Conservation (phyloP, 345 rosid genomes). For the Populus euphratica region DNA sequence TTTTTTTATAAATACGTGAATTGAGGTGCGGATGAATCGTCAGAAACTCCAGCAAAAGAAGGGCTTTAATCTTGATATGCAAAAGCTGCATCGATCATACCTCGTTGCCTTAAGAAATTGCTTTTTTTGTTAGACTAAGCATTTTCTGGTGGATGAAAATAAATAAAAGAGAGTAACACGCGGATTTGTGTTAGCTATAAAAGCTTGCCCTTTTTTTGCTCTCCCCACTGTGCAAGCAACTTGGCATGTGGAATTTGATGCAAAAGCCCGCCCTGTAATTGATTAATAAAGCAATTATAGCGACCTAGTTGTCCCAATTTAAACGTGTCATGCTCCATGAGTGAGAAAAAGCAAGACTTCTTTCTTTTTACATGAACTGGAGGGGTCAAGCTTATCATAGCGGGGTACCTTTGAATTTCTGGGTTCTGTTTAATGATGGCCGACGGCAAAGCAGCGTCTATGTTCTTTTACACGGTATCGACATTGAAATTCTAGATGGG, state of each 20-base stretch:
- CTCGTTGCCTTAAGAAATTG: too few relatives aligned
- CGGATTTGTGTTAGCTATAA: conserved; percentile 16
- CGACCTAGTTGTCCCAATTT: neutral
- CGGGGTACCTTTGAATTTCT: neutral
- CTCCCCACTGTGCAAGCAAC: neutral
- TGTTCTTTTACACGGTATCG: neutral
- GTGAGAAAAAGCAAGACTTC: too few relatives aligned
- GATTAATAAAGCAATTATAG: neutral
- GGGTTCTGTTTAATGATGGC: neutral
- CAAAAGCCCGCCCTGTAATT: conserved; percentile 4
- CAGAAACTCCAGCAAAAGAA: too few relatives aligned
- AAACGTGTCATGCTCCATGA: too few relatives aligned
- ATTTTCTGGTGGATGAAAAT: neutral
- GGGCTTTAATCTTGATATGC: too few relatives aligned
- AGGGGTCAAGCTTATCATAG: too few relatives aligned
- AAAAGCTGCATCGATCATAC: too few relatives aligned
- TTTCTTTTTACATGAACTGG: too few relatives aligned
- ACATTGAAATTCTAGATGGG: neutral
- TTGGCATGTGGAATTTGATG: neutral
- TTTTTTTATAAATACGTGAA: too few relatives aligned
- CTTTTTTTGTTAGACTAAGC: neutral
- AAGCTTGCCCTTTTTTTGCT: conserved; percentile 18
- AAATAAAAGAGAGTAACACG: conserved; percentile 8
- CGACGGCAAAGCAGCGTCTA: neutral
- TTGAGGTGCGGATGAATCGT: too few relatives aligned